Conservation (phyloP, 345 rosid genomes). For the Populus tremula region DNA sequence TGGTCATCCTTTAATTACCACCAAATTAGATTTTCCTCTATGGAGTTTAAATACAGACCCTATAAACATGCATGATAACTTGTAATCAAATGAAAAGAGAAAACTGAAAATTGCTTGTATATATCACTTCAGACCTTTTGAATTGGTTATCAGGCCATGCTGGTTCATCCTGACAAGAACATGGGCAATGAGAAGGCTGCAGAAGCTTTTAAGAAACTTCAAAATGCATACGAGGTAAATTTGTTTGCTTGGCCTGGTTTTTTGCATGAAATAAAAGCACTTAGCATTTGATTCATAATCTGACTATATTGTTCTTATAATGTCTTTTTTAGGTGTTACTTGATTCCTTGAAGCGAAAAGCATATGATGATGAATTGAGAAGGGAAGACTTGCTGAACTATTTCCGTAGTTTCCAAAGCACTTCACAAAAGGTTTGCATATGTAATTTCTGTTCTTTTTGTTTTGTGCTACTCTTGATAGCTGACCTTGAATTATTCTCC, state of each 20-base stretch:
- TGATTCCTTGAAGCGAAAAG: constrained; percentile 79
- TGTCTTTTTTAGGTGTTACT: constrained; percentile 56
- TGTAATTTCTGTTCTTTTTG: background rate
- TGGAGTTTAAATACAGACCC: background rate
- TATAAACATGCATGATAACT: background rate
- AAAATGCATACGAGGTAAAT: constrained; percentile 90
- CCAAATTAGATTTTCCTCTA: background rate
- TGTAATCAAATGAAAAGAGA: background rate
- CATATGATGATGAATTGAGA: constrained; percentile 87
- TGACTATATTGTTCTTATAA: background rate
- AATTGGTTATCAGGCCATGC: constrained; percentile 67
- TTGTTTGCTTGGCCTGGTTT: constrained; percentile 18
- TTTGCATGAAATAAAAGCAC: background rate
- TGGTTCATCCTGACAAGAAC: constrained; percentile 98
- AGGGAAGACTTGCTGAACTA: constrained; percentile 81
- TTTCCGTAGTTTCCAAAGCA: constrained; percentile 69
- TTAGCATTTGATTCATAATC: background rate
- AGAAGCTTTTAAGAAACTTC: constrained; percentile 98
- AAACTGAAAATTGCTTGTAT: constrained; percentile 2
- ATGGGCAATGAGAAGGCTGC: constrained; percentile 99
- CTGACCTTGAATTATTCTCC: constrained; percentile 2
- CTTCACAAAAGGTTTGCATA: constrained; percentile 68
- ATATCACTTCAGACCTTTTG: constrained; percentile 7
- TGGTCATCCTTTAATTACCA: background rate
- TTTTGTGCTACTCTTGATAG: background rate